Evolutionary conservation across 345 rosid genomes (phyloP).

Genomic region (Populus euphratica): DNA sequence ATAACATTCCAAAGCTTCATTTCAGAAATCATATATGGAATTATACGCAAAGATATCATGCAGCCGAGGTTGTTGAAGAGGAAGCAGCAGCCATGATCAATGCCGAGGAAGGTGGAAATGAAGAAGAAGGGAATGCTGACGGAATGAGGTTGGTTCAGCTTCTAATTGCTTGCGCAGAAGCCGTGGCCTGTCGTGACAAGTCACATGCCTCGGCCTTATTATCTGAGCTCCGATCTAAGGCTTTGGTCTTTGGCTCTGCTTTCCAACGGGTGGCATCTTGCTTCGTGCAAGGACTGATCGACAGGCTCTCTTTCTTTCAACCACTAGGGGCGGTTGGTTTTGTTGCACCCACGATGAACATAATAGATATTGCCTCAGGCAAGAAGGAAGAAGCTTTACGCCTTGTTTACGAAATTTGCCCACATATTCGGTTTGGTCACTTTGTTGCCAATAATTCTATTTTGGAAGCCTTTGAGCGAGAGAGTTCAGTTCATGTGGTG

Average conservation of each 20-base stretch:
- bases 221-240: constrained; percentile 47
- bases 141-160: constrained; percentile 57
- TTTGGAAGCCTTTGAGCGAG: constrained; percentile 86
- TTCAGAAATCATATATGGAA: constrained; percentile 51
- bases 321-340: constrained; percentile 39
- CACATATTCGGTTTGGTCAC: constrained; percentile 56
- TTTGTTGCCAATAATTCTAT: constrained; percentile 50
- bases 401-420: constrained; percentile 59
- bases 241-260: constrained; percentile 53
- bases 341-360: constrained; percentile 30
- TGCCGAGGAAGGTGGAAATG: constrained; percentile 7
- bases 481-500: constrained; percentile 58
- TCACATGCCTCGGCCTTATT: constrained; percentile 44
- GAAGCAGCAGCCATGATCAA: constrained; percentile 31
- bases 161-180: constrained; percentile 60
- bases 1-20: constrained; percentile 23
- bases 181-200: constrained; percentile 67
- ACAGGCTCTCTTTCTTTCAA: constrained; percentile 45
- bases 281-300: constrained; percentile 58
- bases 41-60: constrained; percentile 36
- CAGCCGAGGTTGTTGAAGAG: constrained; percentile 47
- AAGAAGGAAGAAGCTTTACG: constrained; percentile 53
- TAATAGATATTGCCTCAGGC: constrained; percentile 36
- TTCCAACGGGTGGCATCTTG: constrained; percentile 70
- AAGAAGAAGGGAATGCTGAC: constrained; percentile 35